phyloP scores from a whole-genome alignment of 2,329 filamentous ascomycete species.

The Xylariaceae sp. region DNA sequence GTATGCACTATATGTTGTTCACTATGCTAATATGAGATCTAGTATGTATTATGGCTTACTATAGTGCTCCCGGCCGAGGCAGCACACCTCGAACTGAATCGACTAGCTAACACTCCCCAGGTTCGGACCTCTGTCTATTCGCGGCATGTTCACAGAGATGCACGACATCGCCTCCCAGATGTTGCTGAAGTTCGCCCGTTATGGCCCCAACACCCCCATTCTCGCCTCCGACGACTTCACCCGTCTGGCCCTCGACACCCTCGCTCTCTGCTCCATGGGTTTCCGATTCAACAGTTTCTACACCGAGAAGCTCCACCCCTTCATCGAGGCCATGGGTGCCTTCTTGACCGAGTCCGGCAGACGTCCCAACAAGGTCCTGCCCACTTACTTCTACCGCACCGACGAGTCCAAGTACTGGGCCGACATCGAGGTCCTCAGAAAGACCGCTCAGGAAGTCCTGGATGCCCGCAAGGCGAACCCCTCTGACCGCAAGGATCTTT shows the following conservation, averaged over 20 bases:
- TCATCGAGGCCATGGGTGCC: constrained; percentile 62
- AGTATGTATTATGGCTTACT: constrained; percentile 15
- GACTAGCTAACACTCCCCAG: constrained; percentile 54
- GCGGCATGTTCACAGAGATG: constrained; percentile 65
- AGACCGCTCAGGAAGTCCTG: constrained; percentile 56
- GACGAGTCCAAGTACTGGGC: constrained; percentile 46
- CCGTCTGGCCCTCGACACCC: constrained; percentile 64
- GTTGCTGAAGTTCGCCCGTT: constrained; percentile 62
- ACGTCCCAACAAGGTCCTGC: constrained; percentile 44
- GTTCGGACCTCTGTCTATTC: constrained; percentile 64
- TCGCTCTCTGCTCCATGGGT: constrained; percentile 66
- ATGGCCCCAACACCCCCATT: constrained; percentile 54
- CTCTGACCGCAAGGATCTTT: constrained; percentile 57
- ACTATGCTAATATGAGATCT: constrained; percentile 8
- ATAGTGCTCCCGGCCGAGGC: neutral
- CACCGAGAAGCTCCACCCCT: constrained; percentile 61
- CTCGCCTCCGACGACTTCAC: constrained; percentile 38
- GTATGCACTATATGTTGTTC: neutral
- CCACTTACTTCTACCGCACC: constrained; percentile 45
- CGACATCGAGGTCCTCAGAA: constrained; percentile 52
- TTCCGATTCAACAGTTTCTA: constrained; percentile 74
- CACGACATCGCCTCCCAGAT: constrained; percentile 62
- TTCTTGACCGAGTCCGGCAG: constrained; percentile 53
- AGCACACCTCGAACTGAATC: neutral
- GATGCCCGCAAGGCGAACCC: constrained; percentile 52